Evolutionary conservation across 108 stramenopile species (phyloP).

Genomic region (Cyclotella cryptica): DNA sequence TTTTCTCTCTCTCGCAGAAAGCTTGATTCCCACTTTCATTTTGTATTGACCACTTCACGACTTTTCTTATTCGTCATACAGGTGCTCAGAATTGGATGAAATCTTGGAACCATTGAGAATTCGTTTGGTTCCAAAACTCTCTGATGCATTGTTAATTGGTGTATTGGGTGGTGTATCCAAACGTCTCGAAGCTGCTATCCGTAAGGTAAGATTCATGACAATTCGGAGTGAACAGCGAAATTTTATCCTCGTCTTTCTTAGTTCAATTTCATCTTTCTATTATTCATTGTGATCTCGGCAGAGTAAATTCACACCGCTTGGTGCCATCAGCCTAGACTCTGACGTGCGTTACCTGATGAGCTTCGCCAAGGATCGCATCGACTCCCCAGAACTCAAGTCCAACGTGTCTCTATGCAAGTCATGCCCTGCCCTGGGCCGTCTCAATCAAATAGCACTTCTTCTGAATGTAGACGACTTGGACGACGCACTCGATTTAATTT

Average conservation of each 20-base stretch:
- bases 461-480: constrained; percentile 88
- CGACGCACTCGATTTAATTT: constrained; percentile 83
- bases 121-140: constrained; percentile 73
- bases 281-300: constrained; percentile 7
- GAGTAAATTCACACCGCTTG: constrained; percentile 82
- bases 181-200: constrained; percentile 77
- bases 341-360: constrained; percentile 82
- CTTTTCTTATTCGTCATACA: constrained; percentile 20
- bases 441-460: constrained; percentile 78
- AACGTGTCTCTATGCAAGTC: constrained; percentile 70
- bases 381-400: constrained; percentile 62
- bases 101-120: constrained; percentile 67
- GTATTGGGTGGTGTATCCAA: constrained; percentile 74
- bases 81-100: constrained; percentile 76
- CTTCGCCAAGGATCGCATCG: constrained; percentile 74
- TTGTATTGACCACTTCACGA: constrained; percentile 3
- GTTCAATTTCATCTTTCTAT: background rate
- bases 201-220: constrained; percentile 77
- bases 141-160: constrained; percentile 72
- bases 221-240: too few relatives aligned
- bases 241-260: background rate
- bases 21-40: too few relatives aligned
- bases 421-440: constrained; percentile 75
- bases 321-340: constrained; percentile 83
- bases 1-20: background rate